phyloP scores from a whole-genome alignment of 2,329 filamentous ascomycete genomes.

The Aspergillus unguis region DNA sequence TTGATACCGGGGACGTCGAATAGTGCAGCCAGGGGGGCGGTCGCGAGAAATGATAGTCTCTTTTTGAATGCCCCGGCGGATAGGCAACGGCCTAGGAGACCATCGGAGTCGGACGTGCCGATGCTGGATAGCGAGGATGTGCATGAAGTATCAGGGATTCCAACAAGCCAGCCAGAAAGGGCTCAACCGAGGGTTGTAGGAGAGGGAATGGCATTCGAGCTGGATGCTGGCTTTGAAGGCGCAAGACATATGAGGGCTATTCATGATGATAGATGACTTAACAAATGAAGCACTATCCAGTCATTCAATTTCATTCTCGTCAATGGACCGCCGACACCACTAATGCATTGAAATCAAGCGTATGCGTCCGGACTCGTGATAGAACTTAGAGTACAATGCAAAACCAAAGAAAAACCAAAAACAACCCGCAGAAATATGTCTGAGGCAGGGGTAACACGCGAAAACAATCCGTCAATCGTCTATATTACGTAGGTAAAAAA shows the following conservation, averaged over 20 bases:
- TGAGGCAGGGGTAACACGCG: not conserved
- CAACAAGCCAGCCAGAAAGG: conserved; percentile 3
- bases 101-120: conserved; percentile 19
- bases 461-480: conserved; percentile 5
- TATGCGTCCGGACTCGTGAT: conserved; percentile 6
- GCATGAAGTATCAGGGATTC: conserved; percentile 17
- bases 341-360: not conserved
- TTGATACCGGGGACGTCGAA: conserved; percentile 3
- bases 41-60: too few relatives aligned
- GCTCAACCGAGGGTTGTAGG: not conserved
- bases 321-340: conserved; percentile 6
- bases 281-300: not conserved
- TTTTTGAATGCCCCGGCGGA: too few relatives aligned
- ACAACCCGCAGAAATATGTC: not conserved
- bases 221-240: conserved; percentile 20
- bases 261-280: conserved; percentile 1
- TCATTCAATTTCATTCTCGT: conserved; percentile 10
- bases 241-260: conserved; percentile 20
- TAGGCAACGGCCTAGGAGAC: not conserved
- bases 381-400: not conserved
- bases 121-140: conserved; percentile 25
- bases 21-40: not conserved
- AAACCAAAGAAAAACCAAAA: not conserved
- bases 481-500: conserved; percentile 5
- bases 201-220: conserved; percentile 15